Base-by-base conservation (phyloP, 768 basidiomycete species). In the Multifurca ochricompacta region DNA sequence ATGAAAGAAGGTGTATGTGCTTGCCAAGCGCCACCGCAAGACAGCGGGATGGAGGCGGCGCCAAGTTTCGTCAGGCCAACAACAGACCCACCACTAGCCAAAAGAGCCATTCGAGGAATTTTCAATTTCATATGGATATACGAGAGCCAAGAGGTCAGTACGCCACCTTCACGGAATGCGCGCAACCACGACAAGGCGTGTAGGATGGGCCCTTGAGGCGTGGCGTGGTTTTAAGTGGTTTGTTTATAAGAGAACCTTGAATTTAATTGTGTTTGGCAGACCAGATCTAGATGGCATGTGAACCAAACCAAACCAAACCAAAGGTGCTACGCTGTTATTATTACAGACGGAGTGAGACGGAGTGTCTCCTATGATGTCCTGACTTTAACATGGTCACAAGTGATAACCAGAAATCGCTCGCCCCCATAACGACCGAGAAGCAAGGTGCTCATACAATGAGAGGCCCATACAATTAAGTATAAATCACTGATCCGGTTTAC, bases 161-260 rank as follows among this genome's bases (percentile, higher is more conserved):
- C 48, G 49, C 55, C 45, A 28, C 44, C 37, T 51, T 56, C 55
- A 51, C 55, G 55, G 55, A 56, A 47, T 46, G 23, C 52, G 55
- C 55, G 55, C 50, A 40, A 47, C 36, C 44, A 51, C 44, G 44
- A 4, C 11, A 23, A 56, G 47, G 53, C 53, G 54, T 55, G 58
- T 36, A 45, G 35, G 23, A 25, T 18, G 54, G 46, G 16, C 58
- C 42, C n/a, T 35, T 21, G 18, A 42, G 18, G 58, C 58, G 54
- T 59, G 54, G 43, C 49, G 31, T 34, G 25, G 19, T n/a, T 18
- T 25, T 13, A 30, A 13, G 45, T 47, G 35, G n/a, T n/a, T n/a
- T n/a, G n/a, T n/a, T n/a, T n/a, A n/a, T n/a, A n/a, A n/a, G n/a
- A n/a, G n/a, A n/a, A n/a, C n/a, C n/a, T n/a, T n/a, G n/a, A n/a